Percentiles rank a stretch among this genome's conserved stretches.
Conservation (phyloP, 306 rosid species). For the Astragalus membranaceus region DNA sequence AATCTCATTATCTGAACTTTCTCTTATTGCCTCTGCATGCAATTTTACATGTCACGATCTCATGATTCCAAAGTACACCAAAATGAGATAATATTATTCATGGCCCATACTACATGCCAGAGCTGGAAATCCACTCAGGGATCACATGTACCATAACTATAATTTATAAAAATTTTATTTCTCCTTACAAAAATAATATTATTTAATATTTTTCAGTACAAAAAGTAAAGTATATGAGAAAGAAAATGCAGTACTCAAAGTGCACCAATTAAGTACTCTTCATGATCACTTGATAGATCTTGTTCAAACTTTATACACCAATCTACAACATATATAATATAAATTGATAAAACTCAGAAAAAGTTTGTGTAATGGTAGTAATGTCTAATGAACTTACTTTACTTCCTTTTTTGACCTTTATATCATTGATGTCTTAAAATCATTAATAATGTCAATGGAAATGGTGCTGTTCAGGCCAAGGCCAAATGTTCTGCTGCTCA, state of each 20-base stretch:
- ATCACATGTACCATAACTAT: conserved; percentile 36
- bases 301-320: conserved; percentile 42
- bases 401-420: background rate
- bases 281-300: conserved; percentile 1
- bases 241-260: conserved; percentile 27
- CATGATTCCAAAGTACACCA: conserved; percentile 35
- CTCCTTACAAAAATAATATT: background rate
- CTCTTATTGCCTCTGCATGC: conserved; percentile 12
- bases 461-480: conserved; percentile 65
- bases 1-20: conserved; percentile 4
- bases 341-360: background rate
- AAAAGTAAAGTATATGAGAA: conserved; percentile 5
- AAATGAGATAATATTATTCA: conserved; percentile 21
- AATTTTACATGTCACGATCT: conserved; percentile 1
- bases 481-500: conserved; percentile 61
- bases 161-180: background rate
- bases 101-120: conserved; percentile 42
- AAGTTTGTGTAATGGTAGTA: background rate
- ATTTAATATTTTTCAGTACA: conserved; percentile 13
- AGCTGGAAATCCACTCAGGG: conserved; percentile 48
- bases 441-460: conserved; percentile 31
- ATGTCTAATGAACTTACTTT: background rate
- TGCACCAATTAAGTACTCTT: conserved; percentile 8
- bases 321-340: conserved; percentile 25
- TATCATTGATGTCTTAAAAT: background rate